A percentile compares a stretch with the other conserved stretches of the same genome.
Evolutionary conservation across 2,329 filamentous ascomycete species (phyloP).

Genomic region (Neonectria ditissima): DNA sequence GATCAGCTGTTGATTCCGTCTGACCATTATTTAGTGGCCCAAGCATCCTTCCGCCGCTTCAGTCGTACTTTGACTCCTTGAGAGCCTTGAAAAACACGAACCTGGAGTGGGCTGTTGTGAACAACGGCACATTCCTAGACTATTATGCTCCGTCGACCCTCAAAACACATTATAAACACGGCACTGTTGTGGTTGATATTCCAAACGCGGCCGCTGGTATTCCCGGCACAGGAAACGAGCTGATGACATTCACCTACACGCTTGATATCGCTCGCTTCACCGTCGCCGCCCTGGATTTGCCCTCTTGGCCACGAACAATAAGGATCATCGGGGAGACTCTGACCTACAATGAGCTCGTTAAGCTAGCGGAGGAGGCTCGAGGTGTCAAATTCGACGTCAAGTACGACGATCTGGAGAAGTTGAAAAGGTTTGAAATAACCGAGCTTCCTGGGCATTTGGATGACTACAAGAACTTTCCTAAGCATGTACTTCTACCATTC

Average conservation of each 20-base stretch:
- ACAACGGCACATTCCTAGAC: constrained; percentile 17
- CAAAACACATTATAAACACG: constrained; percentile 4
- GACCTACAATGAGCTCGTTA: constrained; percentile 8
- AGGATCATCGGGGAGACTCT: constrained; percentile 2
- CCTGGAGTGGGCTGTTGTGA: constrained; percentile 14
- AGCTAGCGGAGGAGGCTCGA: neutral
- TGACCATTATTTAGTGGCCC: neutral
- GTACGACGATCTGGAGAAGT: constrained; percentile 6
- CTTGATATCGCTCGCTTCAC: constrained; percentile 6
- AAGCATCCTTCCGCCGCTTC: constrained; percentile 8
- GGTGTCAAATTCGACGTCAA: constrained; percentile 6
- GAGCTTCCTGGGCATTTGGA: constrained; percentile 7
- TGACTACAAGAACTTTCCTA: neutral
- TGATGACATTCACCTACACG: constrained; percentile 5
- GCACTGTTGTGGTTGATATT: constrained; percentile 6
- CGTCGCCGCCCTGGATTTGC: constrained; percentile 5
- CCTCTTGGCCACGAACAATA: constrained; percentile 1
- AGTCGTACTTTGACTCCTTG: constrained; percentile 16
- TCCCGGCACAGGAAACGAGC: constrained; percentile 5
- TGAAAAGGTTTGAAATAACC: neutral
- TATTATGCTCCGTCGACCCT: constrained; percentile 7
- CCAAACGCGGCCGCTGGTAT: constrained; percentile 8
- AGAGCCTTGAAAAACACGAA: neutral
- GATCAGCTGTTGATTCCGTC: no score
- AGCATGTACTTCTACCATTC: neutral